A percentile compares a stretch with the other conserved stretches of the same genome.
These are phyloP conservation scores for Globisporangium canariense DNA, from an alignment of 352 stramenopile species.

Conservation along the genomic window DNA sequence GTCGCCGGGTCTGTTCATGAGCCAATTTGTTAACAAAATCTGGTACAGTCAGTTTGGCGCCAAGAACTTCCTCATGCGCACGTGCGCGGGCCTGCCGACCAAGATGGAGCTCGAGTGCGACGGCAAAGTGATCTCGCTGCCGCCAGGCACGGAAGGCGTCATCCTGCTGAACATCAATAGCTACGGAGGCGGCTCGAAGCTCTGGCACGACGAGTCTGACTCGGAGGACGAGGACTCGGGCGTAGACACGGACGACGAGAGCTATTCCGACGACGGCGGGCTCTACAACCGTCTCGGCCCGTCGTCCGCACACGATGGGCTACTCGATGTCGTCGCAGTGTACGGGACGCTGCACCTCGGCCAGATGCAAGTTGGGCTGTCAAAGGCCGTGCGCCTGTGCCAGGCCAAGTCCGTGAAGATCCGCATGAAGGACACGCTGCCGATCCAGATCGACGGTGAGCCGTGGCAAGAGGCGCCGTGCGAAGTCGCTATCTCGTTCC, in stretches of 20 bases:
- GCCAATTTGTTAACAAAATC: conserved; percentile 89
- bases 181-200: conserved; percentile 81
- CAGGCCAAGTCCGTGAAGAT: conserved; percentile 66
- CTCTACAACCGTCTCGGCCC: conserved; percentile 32
- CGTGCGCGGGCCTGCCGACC: conserved; percentile 66
- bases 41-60: conserved; percentile 89
- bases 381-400: conserved; percentile 73
- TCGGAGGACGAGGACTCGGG: conserved; percentile 40
- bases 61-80: conserved; percentile 85
- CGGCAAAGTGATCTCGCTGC: conserved; percentile 62
- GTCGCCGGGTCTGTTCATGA: conserved; percentile 87
- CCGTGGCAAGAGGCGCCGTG: conserved; percentile 89
- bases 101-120: conserved; percentile 84
- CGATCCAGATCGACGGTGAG: conserved; percentile 94
- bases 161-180: conserved; percentile 90
- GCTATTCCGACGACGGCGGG: conserved; percentile 27
- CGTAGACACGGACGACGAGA: conserved; percentile 39
- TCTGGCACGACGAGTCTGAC: conserved; percentile 84
- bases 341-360: conserved; percentile 92
- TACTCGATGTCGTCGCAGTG: conserved; percentile 92
- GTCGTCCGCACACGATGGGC: conserved; percentile 85
- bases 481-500: conserved; percentile 78
- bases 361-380: conserved; percentile 90
- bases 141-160: conserved; percentile 75
- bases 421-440: conserved; percentile 55